phyloP scores from a whole-genome alignment of 495 filamentous ascomycete genomes.

The Staphylotrichum tortipilum region DNA sequence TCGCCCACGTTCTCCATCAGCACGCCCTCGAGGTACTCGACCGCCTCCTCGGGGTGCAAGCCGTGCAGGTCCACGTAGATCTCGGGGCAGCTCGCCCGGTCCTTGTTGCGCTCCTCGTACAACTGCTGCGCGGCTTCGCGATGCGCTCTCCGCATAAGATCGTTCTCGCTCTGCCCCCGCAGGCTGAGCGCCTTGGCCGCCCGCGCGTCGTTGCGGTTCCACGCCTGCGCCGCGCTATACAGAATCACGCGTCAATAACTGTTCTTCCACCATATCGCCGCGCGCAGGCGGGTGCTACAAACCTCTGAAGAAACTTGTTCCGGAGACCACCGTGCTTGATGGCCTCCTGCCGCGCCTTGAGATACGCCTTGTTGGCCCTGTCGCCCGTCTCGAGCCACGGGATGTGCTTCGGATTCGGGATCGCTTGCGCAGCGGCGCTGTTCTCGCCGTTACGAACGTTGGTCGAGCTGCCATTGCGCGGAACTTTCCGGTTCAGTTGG shows the following conservation, averaged over 20 bases:
- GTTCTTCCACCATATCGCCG: too few relatives aligned
- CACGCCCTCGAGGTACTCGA: constrained; percentile 83
- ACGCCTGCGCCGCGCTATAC: constrained; percentile 96
- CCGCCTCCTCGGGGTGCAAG: constrained; percentile 92
- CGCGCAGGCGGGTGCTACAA: too few relatives aligned
- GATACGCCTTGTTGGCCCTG: constrained; percentile 81
- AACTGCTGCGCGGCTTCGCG: constrained; percentile 85
- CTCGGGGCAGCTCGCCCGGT: constrained; percentile 51
- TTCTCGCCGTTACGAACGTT: constrained; percentile 60
- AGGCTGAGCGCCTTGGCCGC: constrained; percentile 91
- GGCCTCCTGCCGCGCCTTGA: constrained; percentile 86
- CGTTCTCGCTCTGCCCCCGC: constrained; percentile 91
- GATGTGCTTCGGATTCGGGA: constrained; percentile 81
- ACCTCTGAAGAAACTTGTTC: constrained; percentile 97
- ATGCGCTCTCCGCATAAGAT: constrained; percentile 93
- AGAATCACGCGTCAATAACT: constrained; percentile 19
- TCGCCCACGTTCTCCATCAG: constrained; percentile 72
- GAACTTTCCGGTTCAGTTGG: constrained; percentile 41
- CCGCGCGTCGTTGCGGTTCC: constrained; percentile 96
- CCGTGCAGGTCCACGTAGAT: constrained; percentile 95
- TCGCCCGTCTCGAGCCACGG: constrained; percentile 97
- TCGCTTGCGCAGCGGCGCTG: constrained; percentile 69
- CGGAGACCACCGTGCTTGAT: constrained; percentile 92
- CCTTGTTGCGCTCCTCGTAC: constrained; percentile 90
- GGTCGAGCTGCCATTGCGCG: constrained; percentile 45